Base-by-base conservation (phyloP, 2,329 filamentous ascomycete genomes). In the Tolypocladium amazonense region DNA sequence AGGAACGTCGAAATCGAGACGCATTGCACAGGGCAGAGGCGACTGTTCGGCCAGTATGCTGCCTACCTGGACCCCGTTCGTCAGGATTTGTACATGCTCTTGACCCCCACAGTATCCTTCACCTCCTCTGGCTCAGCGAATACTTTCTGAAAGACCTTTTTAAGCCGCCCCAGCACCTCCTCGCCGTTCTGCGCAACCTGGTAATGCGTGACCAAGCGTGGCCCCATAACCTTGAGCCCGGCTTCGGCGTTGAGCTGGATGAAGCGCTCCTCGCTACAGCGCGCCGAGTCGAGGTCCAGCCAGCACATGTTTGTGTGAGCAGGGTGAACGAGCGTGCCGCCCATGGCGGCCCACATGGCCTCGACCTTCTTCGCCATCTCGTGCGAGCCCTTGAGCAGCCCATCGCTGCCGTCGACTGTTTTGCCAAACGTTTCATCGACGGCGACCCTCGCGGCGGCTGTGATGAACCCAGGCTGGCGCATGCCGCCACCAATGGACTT, bases 241-340 rank as follows among this genome's bases (percentile, higher is more conserved):
- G 69, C 73, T 39, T 75, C 75, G 56, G 68, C 67, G 7, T 75
- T 76, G 38, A 79, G 68, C 64, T 73, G 68, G 18, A 70, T 68
- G 57, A 82, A 75, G 45, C 68, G 70, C 59, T 70, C 70, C 7
- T 57, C 62, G 18, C 70, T 69, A 62, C 78, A 76, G 2, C 83
- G 82, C 14, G 83, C 81, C 1, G 80, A 80, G 37, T 84, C 81
- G 20, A 94, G 76, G 71, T 95, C 87, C 60, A 95, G 69, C 90
- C 90, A 96, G 39, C 90, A 84, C 89, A 96, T 95, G 74, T 96
- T 96, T n/a, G 91, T 95, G 69, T 96, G 87, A 1, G 89, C 87
- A 0, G 88, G 87, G 61, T 87, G 79, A 25, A 79, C 73, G 60
- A 91, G 73, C 72, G 82, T 84, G 1, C 90, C 91, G 5, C 90